A percentile compares a stretch with the other conserved stretches of the same genome.
Conservation (phyloP, 257 asterid genomes). For the Craterostigma plantagineum region DNA sequence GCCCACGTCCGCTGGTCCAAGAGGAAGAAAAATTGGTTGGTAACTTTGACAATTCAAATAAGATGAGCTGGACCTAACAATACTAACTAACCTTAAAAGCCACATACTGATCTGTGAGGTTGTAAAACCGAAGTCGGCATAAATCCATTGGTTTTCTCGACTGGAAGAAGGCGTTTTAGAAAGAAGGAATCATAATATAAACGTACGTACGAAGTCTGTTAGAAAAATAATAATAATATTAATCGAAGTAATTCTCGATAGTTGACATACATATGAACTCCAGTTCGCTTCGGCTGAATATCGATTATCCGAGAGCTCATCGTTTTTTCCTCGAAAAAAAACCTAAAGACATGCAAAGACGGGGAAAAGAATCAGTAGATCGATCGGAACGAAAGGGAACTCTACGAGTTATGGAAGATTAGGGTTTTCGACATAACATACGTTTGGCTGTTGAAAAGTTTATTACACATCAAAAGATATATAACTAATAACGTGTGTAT, state of each 20-base stretch:
- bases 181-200: no score
- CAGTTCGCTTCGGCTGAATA: conserved; percentile 63
- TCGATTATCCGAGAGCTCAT: conserved; percentile 37
- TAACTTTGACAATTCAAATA: conserved; percentile 1
- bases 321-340: conserved; percentile 12
- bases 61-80: conserved; percentile 1
- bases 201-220: no score
- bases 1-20: no score
- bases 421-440: no score
- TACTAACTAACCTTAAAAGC: conserved; percentile 58
- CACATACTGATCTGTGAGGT: conserved; percentile 54
- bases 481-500: no score
- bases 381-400: no score
- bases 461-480: no score
- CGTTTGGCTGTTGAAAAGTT: no score
- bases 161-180: conserved; percentile 22
- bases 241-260: neutral
- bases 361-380: neutral
- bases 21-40: no score
- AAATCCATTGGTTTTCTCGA: conserved; percentile 72
- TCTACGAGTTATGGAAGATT: no score
- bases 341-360: conserved; percentile 17
- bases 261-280: conserved; percentile 43
- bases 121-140: conserved; percentile 38
- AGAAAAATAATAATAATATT: no score